Evolutionary conservation across 1,284 basidiomycete genomes (phyloP).

Genomic region (Cutaneotrichosporon sp.): DNA sequence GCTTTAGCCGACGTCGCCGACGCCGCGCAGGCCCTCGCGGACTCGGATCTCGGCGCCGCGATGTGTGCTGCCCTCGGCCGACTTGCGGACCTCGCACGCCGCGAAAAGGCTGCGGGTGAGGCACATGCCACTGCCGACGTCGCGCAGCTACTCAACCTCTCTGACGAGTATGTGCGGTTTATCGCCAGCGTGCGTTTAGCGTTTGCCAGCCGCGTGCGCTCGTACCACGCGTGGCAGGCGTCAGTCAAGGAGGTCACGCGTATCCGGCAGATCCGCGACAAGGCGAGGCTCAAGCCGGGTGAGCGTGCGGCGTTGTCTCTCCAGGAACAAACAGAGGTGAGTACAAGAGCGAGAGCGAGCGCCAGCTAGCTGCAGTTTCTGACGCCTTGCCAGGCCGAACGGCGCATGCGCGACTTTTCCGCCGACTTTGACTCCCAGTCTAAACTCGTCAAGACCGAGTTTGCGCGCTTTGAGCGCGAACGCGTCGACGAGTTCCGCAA

Average conservation of each 20-base stretch:
- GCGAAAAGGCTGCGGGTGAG: slow-evolving; percentile 64
- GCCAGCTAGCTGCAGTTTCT: background rate
- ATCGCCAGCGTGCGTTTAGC: slow-evolving; percentile 82
- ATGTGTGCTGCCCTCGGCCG: slow-evolving; percentile 63
- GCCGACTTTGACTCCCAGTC: slow-evolving; percentile 84
- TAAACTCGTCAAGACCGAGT: slow-evolving; percentile 80
- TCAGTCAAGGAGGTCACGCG: slow-evolving; percentile 70
- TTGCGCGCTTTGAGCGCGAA: slow-evolving; percentile 89
- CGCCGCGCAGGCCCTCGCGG: slow-evolving; percentile 60
- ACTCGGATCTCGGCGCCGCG: slow-evolving; percentile 68
- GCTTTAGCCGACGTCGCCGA: slow-evolving; percentile 68
- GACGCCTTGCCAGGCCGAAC: slow-evolving; percentile 68
- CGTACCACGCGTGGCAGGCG: slow-evolving; percentile 71
- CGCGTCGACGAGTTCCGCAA: slow-evolving; percentile 60
- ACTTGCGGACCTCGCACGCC: slow-evolving; percentile 66
- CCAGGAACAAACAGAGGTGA: slow-evolving; percentile 70
- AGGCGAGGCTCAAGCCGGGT: slow-evolving; percentile 60
- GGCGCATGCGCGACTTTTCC: slow-evolving; percentile 70
- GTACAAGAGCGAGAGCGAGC: slow-evolving; percentile 15
- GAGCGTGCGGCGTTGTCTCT: slow-evolving; percentile 50
- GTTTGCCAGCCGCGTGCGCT: slow-evolving; percentile 68
- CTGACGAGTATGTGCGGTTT: slow-evolving; percentile 87
- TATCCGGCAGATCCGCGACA: slow-evolving; percentile 70
- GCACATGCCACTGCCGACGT: slow-evolving; percentile 73
- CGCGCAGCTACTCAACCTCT: slow-evolving; percentile 64